Percentiles rank a stretch among this genome's conserved stretches.
These are phyloP conservation scores for Gnaphalium uliginosum DNA, from an alignment of 129 eudicot genomes.

Conservation along the genomic window DNA sequence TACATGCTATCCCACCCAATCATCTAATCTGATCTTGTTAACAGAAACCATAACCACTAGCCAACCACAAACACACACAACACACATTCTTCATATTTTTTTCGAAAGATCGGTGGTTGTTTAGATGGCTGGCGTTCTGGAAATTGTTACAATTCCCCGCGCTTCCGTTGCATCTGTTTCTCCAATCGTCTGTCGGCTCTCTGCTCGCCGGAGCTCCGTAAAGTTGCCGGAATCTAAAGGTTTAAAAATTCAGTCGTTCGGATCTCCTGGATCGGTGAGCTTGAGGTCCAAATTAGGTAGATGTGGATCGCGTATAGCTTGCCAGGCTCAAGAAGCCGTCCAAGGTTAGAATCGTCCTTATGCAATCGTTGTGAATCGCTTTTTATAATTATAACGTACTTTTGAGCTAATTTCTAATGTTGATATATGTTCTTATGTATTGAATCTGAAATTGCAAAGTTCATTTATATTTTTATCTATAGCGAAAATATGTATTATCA, in stretches of 20 bases:
- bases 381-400: neutral
- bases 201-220: constrained; percentile 34
- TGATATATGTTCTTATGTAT: neutral
- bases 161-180: constrained; percentile 43
- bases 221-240: constrained; percentile 51
- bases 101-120: neutral
- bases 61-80: constrained; percentile 18
- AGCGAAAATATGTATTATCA: too few relatives aligned
- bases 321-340: constrained; percentile 76
- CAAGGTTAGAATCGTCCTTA: constrained; percentile 42
- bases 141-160: constrained; percentile 60
- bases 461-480: too few relatives aligned
- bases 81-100: constrained; percentile 5
- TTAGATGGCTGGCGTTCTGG: constrained; percentile 61
- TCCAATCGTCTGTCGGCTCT: constrained; percentile 39
- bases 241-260: constrained; percentile 48
- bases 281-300: constrained; percentile 35
- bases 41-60: constrained; percentile 24
- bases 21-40: constrained; percentile 26
- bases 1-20: constrained; percentile 7
- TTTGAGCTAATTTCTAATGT: constrained; percentile 1
- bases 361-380: neutral
- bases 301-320: constrained; percentile 50
- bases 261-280: constrained; percentile 39
- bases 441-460: neutral